These are phyloP conservation scores for Russula compacta DNA, from an alignment of 768 basidiomycete genomes.

Conservation along the genomic window DNA sequence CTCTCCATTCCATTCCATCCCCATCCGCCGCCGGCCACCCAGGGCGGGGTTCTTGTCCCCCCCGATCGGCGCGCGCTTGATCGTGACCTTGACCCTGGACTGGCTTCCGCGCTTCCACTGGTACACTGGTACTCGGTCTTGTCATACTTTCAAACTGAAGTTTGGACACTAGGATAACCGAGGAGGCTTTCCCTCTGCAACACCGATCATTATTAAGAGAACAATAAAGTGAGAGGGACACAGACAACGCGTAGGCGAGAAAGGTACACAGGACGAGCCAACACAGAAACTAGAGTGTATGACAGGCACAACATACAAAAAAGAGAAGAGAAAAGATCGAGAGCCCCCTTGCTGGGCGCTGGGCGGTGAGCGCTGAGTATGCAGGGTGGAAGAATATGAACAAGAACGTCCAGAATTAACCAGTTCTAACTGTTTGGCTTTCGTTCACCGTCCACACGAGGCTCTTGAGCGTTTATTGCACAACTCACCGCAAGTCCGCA, in stretches of 20 bases:
- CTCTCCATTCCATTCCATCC: too few relatives aligned
- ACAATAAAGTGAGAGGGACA: background rate
- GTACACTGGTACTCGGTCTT: too few relatives aligned
- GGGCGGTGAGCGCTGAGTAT: background rate
- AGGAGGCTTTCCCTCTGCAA: background rate
- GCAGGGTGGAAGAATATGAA: background rate
- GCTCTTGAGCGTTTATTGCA: background rate
- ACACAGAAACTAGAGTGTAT: background rate
- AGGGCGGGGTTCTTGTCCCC: too few relatives aligned
- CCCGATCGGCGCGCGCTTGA: too few relatives aligned
- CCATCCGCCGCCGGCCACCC: too few relatives aligned
- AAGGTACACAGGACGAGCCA: background rate
- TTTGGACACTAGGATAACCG: background rate
- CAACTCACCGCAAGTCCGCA: too few relatives aligned
- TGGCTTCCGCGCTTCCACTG: too few relatives aligned
- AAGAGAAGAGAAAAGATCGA: background rate
- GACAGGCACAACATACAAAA: background rate
- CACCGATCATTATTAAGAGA: background rate
- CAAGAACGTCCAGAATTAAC: background rate
- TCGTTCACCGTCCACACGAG: background rate
- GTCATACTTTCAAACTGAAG: too few relatives aligned
- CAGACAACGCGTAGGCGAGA: background rate
- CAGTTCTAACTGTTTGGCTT: background rate
- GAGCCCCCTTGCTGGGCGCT: background rate
- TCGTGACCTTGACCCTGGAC: too few relatives aligned